Percentiles rank a stretch among this genome's conserved stretches.
phyloP scores from a whole-genome alignment of 148 eudicot genomes.

The Diospyros lotus region DNA sequence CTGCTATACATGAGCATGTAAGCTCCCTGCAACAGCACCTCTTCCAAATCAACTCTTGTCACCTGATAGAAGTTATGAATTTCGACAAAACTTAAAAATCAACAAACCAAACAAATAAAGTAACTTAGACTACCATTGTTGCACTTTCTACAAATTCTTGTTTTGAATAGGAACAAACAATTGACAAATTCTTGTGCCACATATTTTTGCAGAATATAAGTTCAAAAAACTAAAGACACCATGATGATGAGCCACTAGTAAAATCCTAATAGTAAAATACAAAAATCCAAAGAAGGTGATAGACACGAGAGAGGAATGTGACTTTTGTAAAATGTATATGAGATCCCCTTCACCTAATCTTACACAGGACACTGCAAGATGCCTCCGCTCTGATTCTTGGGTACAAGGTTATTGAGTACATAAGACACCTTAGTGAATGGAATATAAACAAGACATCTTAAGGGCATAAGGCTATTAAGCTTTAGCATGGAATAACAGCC shows the following conservation, averaged over 20 bases:
- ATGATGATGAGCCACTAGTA: background rate
- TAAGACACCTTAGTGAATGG: background rate
- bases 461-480: too few relatives aligned
- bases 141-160: background rate
- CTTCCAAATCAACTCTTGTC: slow-evolving; percentile 66
- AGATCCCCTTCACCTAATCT: too few relatives aligned
- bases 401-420: too few relatives aligned
- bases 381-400: too few relatives aligned
- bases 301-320: background rate
- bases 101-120: background rate
- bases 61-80: slow-evolving; percentile 43
- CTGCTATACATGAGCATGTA: slow-evolving; percentile 96
- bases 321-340: background rate
- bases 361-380: too few relatives aligned
- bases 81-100: slow-evolving; percentile 1
- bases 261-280: background rate
- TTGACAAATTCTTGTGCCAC: background rate
- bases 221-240: background rate
- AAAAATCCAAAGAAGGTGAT: background rate
- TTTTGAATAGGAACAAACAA: background rate
- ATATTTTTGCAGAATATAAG: background rate
- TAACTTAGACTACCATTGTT: background rate
- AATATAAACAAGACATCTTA: too few relatives aligned
- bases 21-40: slow-evolving; percentile 94
- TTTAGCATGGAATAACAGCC: background rate